These are phyloP conservation scores for Dictyostelium discoideum DNA, from an alignment of 78 protist genomes.

Conservation along the genomic window DNA sequence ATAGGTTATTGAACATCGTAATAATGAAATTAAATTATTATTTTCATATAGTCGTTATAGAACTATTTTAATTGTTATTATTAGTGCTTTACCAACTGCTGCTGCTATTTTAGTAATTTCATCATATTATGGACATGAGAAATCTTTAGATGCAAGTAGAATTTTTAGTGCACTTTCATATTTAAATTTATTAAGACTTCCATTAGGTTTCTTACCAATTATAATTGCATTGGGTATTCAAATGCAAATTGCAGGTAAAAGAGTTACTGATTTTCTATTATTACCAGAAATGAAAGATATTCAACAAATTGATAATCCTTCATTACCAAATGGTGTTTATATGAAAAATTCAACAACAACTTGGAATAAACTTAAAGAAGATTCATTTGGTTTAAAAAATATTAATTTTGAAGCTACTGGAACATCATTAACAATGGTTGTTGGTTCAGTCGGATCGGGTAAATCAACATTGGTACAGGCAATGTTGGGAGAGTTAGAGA, in stretches of 20 bases:
- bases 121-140: conserved; percentile 12
- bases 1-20: conserved; percentile 26
- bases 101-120: conserved; percentile 47
- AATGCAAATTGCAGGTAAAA: conserved; percentile 73
- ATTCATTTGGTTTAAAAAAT: conserved; percentile 10
- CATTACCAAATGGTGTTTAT: conserved; percentile 23
- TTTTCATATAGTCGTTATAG: conserved; percentile 23
- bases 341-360: background rate
- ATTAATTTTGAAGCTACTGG: conserved; percentile 30
- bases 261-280: conserved; percentile 77
- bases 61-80: conserved; percentile 30
- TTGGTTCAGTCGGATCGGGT: conserved; percentile 94
- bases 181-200: conserved; percentile 90
- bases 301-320: background rate
- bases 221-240: conserved; percentile 74
- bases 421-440: conserved; percentile 69
- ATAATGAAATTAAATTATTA: conserved; percentile 39
- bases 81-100: conserved; percentile 48
- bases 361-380: conserved; percentile 42
- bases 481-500: conserved; percentile 87
- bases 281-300: conserved; percentile 24
- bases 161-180: conserved; percentile 89
- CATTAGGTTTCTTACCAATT: conserved; percentile 88
- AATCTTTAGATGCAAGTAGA: conserved; percentile 74
- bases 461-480: conserved; percentile 90